Conservation (phyloP, 139 green algal species). For the Edaphochlamys debaryana region DNA sequence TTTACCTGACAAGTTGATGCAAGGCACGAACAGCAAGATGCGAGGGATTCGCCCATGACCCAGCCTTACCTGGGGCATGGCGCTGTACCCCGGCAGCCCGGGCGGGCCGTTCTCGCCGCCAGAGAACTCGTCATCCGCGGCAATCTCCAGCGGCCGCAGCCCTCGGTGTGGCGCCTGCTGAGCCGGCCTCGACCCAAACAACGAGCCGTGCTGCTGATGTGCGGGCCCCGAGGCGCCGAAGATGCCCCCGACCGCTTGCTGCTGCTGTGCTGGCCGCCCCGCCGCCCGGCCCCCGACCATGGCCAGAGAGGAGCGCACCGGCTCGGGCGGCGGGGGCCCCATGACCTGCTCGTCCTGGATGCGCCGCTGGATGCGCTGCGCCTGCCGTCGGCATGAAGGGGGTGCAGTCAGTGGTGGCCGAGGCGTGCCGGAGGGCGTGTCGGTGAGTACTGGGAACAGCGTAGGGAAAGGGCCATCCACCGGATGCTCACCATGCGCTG, state of each 20-base stretch:
- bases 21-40: too few relatives aligned
- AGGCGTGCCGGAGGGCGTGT: too few relatives aligned
- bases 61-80: conserved; percentile 41
- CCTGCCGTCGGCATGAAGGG: conserved; percentile 58
- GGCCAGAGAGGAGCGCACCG: conserved; percentile 44
- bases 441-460: too few relatives aligned
- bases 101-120: not conserved
- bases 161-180: not conserved
- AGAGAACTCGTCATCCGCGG: conserved; percentile 35
- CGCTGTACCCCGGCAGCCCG: conserved; percentile 28
- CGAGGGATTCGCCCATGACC: too few relatives aligned
- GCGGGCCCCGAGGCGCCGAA: not conserved
- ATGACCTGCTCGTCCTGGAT: conserved; percentile 59
- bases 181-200: not conserved
- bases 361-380: conserved; percentile 73
- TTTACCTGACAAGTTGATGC: too few relatives aligned
- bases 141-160: not conserved
- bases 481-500: conserved; percentile 78
- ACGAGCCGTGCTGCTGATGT: not conserved
- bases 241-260: not conserved
- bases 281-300: not conserved
- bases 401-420: too few relatives aligned
- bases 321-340: conserved; percentile 30
- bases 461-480: too few relatives aligned
- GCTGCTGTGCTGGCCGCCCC: not conserved